Evolutionary conservation across 1,284 basidiomycete genomes (phyloP), one percentile per base, ranked within the genome.

Genomic region (Grifola frondosa): DNA sequence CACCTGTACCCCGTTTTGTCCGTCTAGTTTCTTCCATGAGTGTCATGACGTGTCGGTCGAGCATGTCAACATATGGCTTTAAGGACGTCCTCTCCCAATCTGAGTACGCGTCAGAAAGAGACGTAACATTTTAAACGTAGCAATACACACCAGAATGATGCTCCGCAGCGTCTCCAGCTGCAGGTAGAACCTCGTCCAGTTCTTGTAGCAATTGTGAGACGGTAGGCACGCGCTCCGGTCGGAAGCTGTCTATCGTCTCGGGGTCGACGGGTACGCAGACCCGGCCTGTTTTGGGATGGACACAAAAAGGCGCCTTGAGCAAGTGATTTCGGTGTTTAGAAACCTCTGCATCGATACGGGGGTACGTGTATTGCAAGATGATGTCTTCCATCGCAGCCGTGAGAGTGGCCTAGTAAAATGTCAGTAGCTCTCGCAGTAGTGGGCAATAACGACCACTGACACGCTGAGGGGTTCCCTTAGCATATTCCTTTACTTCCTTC

Each of bases 281-380:
- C 30, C 94, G 81, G 1, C 95, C 95, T 2, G 97, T 99, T 49
- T 92, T 92, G 0, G 97, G 96, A 66, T 99, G 96, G 0, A 99
- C 75, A 61, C 94, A 97, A 67, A 99, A 99, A 0, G 97, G 97
- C 20, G 92, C 87, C 67, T 99, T 99, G 49, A 99, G 81, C 71
- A 99, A 78, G 70, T 99, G 97, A 69, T 99, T 99, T 44, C 94
- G 79, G 60, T 96, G 92, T 61, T 98, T 97, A 2, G 94, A 95
- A 12, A 99, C 96, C 65, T 99, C 96, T 6, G 91, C 87, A 65
- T 99, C 96, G 49, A 99, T 81, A 13, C 96, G 84, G 3, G 97
- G 96, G 64, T 99, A 99, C 0, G 91, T 96, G 66, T 97, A 98
- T 61, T 95, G 90, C 11, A 99, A 72, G 44, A 97, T 75, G 44